Evolutionary conservation across 2,329 filamentous ascomycete species (phyloP).

Genomic region (Fusarium sp.): DNA sequence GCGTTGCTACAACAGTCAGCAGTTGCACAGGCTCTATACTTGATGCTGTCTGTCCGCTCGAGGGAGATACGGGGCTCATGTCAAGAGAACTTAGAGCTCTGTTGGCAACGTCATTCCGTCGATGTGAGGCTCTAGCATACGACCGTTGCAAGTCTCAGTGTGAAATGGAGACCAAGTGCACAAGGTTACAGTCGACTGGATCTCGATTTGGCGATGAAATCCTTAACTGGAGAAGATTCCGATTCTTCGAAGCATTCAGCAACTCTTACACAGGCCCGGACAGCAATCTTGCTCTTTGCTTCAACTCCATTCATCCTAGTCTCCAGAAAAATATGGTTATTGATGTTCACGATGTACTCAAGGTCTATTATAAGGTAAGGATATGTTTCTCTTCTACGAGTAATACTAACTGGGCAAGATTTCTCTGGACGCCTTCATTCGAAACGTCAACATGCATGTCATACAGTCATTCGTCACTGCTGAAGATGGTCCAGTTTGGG

Average conservation of each 20-base stretch:
- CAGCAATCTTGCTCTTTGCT: neutral
- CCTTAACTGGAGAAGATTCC: constrained; percentile 28
- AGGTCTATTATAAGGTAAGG: constrained; percentile 52
- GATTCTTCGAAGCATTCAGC: constrained; percentile 27
- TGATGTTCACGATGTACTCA: constrained; percentile 52
- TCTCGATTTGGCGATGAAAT: constrained; percentile 40
- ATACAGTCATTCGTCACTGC: constrained; percentile 28
- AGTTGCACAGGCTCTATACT: constrained; percentile 35
- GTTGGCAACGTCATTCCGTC: neutral
- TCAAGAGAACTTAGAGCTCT: constrained; percentile 22
- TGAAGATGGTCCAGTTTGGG: constrained; percentile 32
- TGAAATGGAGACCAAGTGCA: constrained; percentile 21
- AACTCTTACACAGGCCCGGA: neutral
- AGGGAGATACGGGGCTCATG: constrained; percentile 29
- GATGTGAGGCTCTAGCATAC: neutral
- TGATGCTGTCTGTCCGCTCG: constrained; percentile 22
- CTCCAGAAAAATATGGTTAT: constrained; percentile 45
- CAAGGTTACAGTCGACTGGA: constrained; percentile 39
- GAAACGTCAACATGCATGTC: constrained; percentile 25
- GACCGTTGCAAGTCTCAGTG: constrained; percentile 10
- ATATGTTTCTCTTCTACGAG: too few species aligned
- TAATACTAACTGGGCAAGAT: constrained; percentile 34
- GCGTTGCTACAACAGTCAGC: constrained; percentile 29
- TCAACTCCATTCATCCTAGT: constrained; percentile 17
- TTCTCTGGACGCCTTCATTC: constrained; percentile 45